phyloP scores from a whole-genome alignment of 73 alveolate species.

The Paraurostyla sp. region DNA sequence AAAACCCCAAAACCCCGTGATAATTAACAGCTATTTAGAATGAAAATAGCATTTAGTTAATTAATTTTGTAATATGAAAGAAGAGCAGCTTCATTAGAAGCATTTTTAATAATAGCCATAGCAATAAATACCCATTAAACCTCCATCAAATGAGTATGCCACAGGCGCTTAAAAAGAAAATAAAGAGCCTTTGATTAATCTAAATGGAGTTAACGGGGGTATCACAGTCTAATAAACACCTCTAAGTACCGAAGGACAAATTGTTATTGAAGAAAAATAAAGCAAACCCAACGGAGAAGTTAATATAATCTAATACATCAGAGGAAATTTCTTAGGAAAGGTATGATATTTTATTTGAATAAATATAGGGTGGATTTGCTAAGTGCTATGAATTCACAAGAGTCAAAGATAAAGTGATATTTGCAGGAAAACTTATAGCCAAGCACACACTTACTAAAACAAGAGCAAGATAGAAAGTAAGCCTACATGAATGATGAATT shows the following conservation, averaged over 20 bases:
- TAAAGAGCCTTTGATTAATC: no score
- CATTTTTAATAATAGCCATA: background rate
- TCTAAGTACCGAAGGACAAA: conserved; percentile 10
- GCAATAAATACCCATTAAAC: background rate
- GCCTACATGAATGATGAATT: background rate
- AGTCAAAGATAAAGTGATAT: conserved; percentile 16
- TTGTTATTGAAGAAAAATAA: conserved; percentile 60
- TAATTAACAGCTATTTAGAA: conserved; percentile 25
- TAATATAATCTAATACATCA: conserved; percentile 29
- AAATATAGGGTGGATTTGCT: conserved; percentile 67
- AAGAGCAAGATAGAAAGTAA: conserved; percentile 71
- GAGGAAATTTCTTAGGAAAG: conserved; percentile 74
- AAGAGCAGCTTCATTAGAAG: conserved; percentile 3
- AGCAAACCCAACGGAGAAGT: conserved; percentile 59
- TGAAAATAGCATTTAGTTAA: background rate
- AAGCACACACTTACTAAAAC: conserved; percentile 67
- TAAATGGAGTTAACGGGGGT: no score
- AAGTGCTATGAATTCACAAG: conserved; percentile 73
- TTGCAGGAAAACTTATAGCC: conserved; percentile 68
- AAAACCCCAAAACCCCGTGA: conserved; percentile 24
- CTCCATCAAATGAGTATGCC: background rate
- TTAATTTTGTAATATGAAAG: conserved; percentile 23
- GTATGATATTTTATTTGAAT: background rate
- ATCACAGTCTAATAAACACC: no score
- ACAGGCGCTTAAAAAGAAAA: background rate